A percentile compares a stretch with the other conserved stretches of the same genome.
phyloP scores from a whole-genome alignment of 768 basidiomycete species.

The Hysterangium stoloniferum region DNA sequence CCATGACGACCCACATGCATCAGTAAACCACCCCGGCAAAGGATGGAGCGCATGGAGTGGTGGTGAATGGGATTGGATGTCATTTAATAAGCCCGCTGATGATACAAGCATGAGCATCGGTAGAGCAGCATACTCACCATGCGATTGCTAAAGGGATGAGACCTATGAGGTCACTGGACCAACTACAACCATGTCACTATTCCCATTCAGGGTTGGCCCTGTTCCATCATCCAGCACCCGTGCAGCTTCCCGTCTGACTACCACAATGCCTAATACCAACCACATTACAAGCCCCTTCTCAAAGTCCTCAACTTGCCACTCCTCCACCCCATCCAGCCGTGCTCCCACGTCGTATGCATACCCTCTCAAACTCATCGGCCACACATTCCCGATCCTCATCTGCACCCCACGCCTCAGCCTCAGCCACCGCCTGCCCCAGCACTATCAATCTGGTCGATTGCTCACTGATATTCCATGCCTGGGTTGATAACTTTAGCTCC shows the following conservation, averaged over 20 bases:
- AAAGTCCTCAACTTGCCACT: slow-evolving; percentile 24
- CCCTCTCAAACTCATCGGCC: slow-evolving; percentile 8
- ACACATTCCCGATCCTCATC: slow-evolving; percentile 44
- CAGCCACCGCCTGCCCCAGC: slow-evolving; percentile 62
- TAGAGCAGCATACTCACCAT: slow-evolving; percentile 43
- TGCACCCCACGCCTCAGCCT: slow-evolving; percentile 59
- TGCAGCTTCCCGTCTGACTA: neutral
- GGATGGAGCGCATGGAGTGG: slow-evolving; percentile 50
- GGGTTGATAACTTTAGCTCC: slow-evolving; percentile 57
- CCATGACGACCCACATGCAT: slow-evolving; percentile 56
- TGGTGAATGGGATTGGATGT: slow-evolving; percentile 67
- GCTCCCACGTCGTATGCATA: slow-evolving; percentile 14
- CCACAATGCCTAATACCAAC: neutral
- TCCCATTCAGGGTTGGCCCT: neutral
- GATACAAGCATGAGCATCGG: slow-evolving; percentile 1
- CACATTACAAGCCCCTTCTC: slow-evolving; percentile 20
- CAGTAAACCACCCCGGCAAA: slow-evolving; percentile 59
- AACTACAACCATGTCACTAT: neutral
- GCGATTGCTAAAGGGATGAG: slow-evolving; percentile 33
- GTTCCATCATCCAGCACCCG: slow-evolving; percentile 2
- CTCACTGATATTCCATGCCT: slow-evolving; percentile 67
- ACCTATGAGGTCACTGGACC: neutral
- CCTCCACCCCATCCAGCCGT: slow-evolving; percentile 31
- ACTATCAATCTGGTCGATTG: slow-evolving; percentile 66
- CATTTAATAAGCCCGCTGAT: slow-evolving; percentile 34